Evolutionary conservation across 73 alveolate genomes (phyloP).

Genomic region (Paramecium tetraurelia): DNA sequence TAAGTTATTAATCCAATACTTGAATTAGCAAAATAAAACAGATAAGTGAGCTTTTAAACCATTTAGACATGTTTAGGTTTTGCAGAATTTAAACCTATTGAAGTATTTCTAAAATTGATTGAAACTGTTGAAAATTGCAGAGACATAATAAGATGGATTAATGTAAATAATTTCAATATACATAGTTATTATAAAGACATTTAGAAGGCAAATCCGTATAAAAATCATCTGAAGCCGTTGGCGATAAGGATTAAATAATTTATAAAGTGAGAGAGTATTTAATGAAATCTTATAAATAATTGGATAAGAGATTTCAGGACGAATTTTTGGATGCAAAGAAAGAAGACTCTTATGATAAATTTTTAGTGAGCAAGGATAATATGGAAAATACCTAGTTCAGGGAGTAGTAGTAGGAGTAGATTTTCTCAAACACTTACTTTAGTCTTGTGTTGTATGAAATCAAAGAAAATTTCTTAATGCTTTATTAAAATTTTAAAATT

Average conservation of each 20-base stretch:
- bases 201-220: not conserved
- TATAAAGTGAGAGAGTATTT: not conserved
- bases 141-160: not conserved
- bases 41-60: not conserved
- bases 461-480: not conserved
- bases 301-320: not conserved
- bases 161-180: not conserved
- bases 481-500: too few species aligned
- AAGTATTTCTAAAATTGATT: not conserved
- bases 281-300: not conserved
- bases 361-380: not conserved
- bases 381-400: not conserved
- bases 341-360: not conserved
- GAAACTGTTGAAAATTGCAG: not conserved
- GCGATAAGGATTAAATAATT: not conserved
- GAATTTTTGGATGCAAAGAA: not conserved
- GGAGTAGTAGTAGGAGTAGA: not conserved
- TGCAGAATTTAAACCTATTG: not conserved
- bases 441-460: not conserved
- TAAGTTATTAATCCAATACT: not conserved
- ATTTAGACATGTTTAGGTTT: not conserved
- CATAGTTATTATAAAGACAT: not conserved
- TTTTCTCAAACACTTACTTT: too few species aligned
- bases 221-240: too few species aligned
- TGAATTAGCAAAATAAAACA: not conserved